Evolutionary conservation across 148 eudicot genomes (phyloP), one percentile per base, ranked within the genome.

Genomic region (Polygonum aviculare): DNA sequence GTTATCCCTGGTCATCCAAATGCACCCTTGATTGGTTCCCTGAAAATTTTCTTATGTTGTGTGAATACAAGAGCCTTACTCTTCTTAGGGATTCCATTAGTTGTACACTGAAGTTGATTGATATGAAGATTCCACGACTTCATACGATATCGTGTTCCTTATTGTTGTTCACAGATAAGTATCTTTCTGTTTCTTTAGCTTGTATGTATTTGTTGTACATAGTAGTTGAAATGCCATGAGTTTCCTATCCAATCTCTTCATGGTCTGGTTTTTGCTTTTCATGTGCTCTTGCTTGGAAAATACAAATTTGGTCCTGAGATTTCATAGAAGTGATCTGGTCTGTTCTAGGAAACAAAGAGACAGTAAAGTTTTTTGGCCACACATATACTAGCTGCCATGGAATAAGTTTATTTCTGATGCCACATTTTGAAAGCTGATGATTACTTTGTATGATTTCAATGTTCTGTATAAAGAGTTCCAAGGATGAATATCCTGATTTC

Each of bases 181-280:
- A 35, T 67, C 36, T 67, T 65, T 2, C 69, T 63, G 16, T 12
- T 63, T 67, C 15, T 35, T 35, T 26, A 36, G 36, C 69, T 31
- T 60, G 69, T 60, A 60, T 60, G 69, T 67, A 67, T 67, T 67
- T 67, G 19, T 33, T 67, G 72, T 67, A 67, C 72, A 67, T 67
- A 67, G 45, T 67, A 67, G 38, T 38, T 38, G 72, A 67, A 67
- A 67, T 67, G 45, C 38, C 38, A 36, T 67, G 72, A 15, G 72
- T 4, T 67, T 67, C 33, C 14, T 63, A 26, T 31, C 69, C 33
- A 59, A 26, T 59, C 67, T 59, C 14, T 59, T 26, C 16, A 62
- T 26, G 63, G 11, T 19, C 33, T 57, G 63, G 21, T 57, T 7
- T 19, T 21, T 57, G 21, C 31, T 55, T 0, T 54, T 54, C 22